phyloP scores from a whole-genome alignment of 2,329 filamentous ascomycete genomes.

The Hymenoscyphus fructigenus region DNA sequence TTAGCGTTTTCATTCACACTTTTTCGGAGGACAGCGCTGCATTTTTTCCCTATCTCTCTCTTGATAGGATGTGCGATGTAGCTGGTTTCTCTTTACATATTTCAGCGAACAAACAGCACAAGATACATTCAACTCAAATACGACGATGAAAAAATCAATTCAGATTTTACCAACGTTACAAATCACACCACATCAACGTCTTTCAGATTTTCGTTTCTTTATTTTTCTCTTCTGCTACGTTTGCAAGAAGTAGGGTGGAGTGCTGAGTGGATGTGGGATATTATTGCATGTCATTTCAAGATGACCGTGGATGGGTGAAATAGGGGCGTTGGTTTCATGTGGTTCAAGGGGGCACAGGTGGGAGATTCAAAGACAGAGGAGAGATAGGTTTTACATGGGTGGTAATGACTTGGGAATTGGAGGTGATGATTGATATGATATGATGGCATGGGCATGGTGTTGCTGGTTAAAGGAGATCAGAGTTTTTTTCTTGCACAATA shows the following conservation, averaged over 20 bases:
- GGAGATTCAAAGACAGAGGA: not conserved
- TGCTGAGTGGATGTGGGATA: not conserved
- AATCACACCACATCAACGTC: not conserved
- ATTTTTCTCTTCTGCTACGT: not conserved
- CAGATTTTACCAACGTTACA: not conserved
- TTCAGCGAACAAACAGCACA: not conserved
- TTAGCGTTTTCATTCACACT: constrained; percentile 1
- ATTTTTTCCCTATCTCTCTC: not conserved
- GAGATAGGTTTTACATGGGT: not conserved
- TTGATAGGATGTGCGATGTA: not conserved
- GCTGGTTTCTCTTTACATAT: not conserved
- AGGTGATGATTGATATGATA: not conserved
- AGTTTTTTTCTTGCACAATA: not conserved
- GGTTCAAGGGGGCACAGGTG: not conserved
- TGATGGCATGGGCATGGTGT: not conserved
- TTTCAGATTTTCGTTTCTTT: not conserved
- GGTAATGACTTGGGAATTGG: not conserved
- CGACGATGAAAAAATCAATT: not conserved
- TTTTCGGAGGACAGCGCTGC: not conserved
- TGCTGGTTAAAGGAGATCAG: not conserved
- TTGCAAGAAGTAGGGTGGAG: not conserved
- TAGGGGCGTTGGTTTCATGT: not conserved
- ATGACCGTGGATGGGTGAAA: not conserved
- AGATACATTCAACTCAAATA: not conserved
- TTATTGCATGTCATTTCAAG: not conserved